Evolutionary conservation across 2,329 filamentous ascomycete species (phyloP).

Genomic region (Clonostachys byssicola): DNA sequence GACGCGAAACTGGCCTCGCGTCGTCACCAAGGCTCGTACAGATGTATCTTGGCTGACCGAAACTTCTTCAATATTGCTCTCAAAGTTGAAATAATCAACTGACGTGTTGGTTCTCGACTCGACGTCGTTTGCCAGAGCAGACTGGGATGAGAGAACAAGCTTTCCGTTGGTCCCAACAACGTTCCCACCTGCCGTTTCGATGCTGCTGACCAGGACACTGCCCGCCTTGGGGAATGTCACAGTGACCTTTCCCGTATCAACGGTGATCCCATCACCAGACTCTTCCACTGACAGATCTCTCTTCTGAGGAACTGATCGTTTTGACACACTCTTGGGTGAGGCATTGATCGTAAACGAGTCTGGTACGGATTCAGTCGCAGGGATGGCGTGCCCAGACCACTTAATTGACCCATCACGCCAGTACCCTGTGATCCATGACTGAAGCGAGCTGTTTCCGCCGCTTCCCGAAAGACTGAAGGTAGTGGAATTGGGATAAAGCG

Average conservation of each 20-base stretch:
- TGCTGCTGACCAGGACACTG: slow-evolving; percentile 27
- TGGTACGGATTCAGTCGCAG: slow-evolving; percentile 27
- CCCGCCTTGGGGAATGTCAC: slow-evolving; percentile 37
- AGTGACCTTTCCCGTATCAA: slow-evolving; percentile 38
- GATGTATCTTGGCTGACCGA: slow-evolving; percentile 36
- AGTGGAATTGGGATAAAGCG: slow-evolving; percentile 21
- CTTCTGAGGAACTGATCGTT: not conserved
- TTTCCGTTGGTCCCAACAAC: slow-evolving; percentile 39
- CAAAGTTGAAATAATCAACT: slow-evolving; percentile 35
- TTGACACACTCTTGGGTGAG: not conserved
- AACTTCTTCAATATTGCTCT: slow-evolving; percentile 42
- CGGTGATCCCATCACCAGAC: slow-evolving; percentile 20
- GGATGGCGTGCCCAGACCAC: slow-evolving; percentile 54
- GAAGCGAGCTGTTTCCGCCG: slow-evolving; percentile 8
- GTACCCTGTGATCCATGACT: slow-evolving; percentile 51
- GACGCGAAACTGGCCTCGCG: slow-evolving; percentile 22
- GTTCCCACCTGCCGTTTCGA: slow-evolving; percentile 33
- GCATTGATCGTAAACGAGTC: slow-evolving; percentile 32
- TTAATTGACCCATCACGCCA: slow-evolving; percentile 58
- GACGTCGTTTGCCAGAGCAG: slow-evolving; percentile 34
- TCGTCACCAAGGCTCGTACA: slow-evolving; percentile 37
- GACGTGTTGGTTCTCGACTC: slow-evolving; percentile 21
- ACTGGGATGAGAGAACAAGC: slow-evolving; percentile 49
- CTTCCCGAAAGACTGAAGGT: slow-evolving; percentile 18
- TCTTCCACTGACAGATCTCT: slow-evolving; percentile 4